Evolutionary conservation across 139 green algal genomes (phyloP).

Genomic region (Chlorella sp.): DNA sequence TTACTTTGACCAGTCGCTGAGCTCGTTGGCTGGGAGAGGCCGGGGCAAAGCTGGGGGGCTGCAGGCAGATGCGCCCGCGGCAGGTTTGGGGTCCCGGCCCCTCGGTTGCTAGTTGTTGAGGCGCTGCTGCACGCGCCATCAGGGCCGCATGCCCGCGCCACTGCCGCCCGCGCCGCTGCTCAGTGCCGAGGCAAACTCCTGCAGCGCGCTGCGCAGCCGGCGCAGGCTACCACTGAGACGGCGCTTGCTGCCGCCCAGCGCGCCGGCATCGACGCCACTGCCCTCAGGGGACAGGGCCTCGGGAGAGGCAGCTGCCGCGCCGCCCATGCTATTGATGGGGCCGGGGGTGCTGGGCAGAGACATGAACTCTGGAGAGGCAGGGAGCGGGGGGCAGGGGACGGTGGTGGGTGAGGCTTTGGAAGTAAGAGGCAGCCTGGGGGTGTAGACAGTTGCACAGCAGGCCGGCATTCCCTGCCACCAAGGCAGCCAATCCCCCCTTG

Average conservation of each 20-base stretch:
- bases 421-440: neutral
- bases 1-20: no score
- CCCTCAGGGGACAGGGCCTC: constrained; percentile 1
- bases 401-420: neutral
- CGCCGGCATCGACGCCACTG: neutral
- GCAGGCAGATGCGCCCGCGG: neutral
- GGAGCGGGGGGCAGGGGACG: neutral
- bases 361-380: neutral
- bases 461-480: no score
- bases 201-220: constrained; percentile 31
- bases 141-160: constrained; percentile 4
- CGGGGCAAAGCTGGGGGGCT: neutral
- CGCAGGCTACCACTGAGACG: constrained; percentile 23
- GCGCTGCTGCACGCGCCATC: neutral
- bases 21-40: neutral
- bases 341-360: constrained; percentile 9
- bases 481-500: neutral
- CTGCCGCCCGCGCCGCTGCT: neutral
- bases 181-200: constrained; percentile 22
- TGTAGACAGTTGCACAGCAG: neutral
- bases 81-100: neutral
- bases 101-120: neutral
- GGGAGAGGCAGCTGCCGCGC: neutral
- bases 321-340: neutral
- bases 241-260: constrained; percentile 11